A percentile compares a stretch with the other conserved stretches of the same genome.
Evolutionary conservation across 2,329 filamentous ascomycete species (phyloP).

Genomic region (Ambrosiella xylebori): DNA sequence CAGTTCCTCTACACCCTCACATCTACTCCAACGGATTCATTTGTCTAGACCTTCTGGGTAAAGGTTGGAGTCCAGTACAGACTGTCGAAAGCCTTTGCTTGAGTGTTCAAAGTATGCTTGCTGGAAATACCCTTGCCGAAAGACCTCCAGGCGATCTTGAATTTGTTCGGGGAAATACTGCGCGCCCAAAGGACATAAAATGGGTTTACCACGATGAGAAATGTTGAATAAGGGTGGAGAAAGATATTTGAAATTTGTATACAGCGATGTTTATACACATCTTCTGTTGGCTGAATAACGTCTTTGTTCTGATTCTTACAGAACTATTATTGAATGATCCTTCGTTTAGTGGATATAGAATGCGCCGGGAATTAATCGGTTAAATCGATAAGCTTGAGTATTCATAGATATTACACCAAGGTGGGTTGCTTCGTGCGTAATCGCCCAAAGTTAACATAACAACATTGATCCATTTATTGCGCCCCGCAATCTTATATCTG

Average conservation of each 20-base stretch:
- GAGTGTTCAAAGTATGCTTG: conserved; percentile 95
- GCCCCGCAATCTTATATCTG: neutral
- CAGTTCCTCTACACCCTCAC: conserved; percentile 88
- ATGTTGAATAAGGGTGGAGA: too few relatives aligned
- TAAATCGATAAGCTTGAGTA: neutral
- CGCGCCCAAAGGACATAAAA: conserved; percentile 71
- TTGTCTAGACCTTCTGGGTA: conserved; percentile 81
- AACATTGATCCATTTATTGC: neutral
- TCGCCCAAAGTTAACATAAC: neutral
- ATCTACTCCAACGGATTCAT: conserved; percentile 99
- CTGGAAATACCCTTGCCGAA: conserved; percentile 82
- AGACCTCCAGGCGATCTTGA: conserved; percentile 78
- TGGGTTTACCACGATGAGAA: conserved; percentile 89
- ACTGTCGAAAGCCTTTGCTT: conserved; percentile 95
- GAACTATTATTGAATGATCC: neutral
- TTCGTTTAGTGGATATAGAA: too few relatives aligned
- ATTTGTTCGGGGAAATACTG: conserved; percentile 66
- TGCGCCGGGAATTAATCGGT: neutral
- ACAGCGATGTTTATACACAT: too few relatives aligned
- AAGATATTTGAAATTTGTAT: too few relatives aligned
- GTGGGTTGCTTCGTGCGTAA: neutral
- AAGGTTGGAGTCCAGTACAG: conserved; percentile 92
- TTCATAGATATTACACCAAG: neutral
- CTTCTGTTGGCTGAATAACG: too few relatives aligned
- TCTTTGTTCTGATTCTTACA: conserved; percentile 2